These are phyloP conservation scores for Rhododendron williamsianum DNA, from an alignment of 148 eudicot species.

Conservation along the genomic window DNA sequence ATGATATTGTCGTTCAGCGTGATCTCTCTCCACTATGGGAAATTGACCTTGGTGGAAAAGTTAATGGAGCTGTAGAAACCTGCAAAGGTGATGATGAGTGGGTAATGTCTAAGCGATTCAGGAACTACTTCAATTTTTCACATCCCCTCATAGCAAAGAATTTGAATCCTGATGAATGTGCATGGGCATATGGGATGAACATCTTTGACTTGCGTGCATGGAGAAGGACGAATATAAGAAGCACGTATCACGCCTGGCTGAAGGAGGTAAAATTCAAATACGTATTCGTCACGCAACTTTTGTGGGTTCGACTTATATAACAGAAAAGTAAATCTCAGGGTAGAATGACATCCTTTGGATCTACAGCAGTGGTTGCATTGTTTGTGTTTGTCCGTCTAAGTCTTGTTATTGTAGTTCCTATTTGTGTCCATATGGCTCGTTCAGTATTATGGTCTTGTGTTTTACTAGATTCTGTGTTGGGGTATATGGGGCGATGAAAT, in stretches of 20 bases:
- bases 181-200: slow-evolving; percentile 99
- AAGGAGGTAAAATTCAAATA: slow-evolving; percentile 59
- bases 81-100: slow-evolving; percentile 91
- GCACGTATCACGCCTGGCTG: slow-evolving; percentile 88
- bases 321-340: background rate
- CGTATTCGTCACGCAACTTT: background rate
- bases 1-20: slow-evolving; percentile 90
- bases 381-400: background rate
- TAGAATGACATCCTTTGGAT: slow-evolving; percentile 1
- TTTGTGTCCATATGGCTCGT: background rate
- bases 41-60: slow-evolving; percentile 83
- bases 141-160: slow-evolving; percentile 79
- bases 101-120: slow-evolving; percentile 96
- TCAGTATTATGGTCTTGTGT: background rate
- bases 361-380: background rate
- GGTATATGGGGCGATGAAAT: background rate
- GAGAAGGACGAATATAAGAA: slow-evolving; percentile 80
- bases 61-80: slow-evolving; percentile 98
- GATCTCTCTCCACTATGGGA: slow-evolving; percentile 94
- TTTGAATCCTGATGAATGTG: slow-evolving; percentile 89
- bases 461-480: background rate
- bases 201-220: slow-evolving; percentile 87
- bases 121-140: slow-evolving; percentile 91
- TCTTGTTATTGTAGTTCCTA: background rate
- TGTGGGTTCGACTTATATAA: background rate